Percentiles rank a stretch among this genome's conserved stretches.
These are phyloP conservation scores for Colletotrichum incanum DNA, from an alignment of 2,329 filamentous ascomycete species.

Conservation along the genomic window DNA sequence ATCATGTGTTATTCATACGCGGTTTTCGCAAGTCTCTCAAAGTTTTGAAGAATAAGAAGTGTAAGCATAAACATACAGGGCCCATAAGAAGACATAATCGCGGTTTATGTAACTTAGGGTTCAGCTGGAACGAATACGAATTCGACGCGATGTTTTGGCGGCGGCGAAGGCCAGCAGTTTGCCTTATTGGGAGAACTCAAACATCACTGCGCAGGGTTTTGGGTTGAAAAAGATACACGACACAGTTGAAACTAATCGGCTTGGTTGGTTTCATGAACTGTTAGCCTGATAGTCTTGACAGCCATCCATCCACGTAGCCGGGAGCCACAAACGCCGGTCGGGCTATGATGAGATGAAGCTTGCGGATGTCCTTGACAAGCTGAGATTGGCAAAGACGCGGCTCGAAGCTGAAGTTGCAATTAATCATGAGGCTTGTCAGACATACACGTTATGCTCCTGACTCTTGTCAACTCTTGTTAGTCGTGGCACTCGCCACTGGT, in stretches of 20 bases:
- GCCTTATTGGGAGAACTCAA: conserved; percentile 14
- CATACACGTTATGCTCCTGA: not conserved
- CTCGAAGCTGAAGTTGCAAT: not conserved
- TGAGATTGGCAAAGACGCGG: no score
- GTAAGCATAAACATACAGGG: not conserved
- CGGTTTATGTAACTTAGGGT: not conserved
- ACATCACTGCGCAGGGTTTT: conserved; percentile 10
- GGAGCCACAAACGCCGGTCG: not conserved
- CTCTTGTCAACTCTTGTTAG: not conserved
- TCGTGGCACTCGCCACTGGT: not conserved
- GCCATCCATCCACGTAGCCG: conserved; percentile 1
- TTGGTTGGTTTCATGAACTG: conserved; percentile 16
- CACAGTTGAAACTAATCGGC: conserved; percentile 25
- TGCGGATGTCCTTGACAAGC: not conserved
- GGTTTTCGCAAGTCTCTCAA: not conserved
- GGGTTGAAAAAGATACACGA: not conserved
- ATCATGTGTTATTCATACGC: not conserved
- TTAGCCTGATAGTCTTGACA: conserved; percentile 16
- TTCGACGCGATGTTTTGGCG: conserved; percentile 13
- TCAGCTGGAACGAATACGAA: conserved; percentile 35
- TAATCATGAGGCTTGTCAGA: not conserved
- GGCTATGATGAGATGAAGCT: conserved; percentile 1
- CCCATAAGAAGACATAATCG: not conserved
- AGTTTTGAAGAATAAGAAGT: not conserved
- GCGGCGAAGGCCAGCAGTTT: conserved; percentile 11